Percentiles rank a stretch among this genome's conserved stretches.
Conservation (phyloP, 2,329 filamentous ascomycete species). For the Talaromyces islandicus region DNA sequence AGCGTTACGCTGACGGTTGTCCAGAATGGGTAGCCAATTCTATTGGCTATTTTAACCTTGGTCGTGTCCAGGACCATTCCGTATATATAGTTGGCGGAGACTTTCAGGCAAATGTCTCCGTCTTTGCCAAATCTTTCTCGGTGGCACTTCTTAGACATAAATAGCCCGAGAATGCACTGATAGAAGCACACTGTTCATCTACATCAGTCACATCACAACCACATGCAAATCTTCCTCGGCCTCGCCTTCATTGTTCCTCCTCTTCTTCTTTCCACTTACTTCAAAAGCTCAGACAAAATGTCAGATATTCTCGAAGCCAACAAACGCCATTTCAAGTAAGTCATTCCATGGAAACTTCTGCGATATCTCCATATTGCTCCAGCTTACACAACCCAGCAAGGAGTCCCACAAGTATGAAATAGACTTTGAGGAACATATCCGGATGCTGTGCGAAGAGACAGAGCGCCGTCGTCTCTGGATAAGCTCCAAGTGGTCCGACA, state of each 20-base stretch:
- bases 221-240: background rate
- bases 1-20: background rate
- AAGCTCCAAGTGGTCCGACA: slow-evolving; percentile 49
- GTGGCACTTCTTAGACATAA: background rate
- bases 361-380: slow-evolving; percentile 10
- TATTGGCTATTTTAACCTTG: background rate
- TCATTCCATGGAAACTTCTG: background rate
- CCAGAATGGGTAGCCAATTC: background rate
- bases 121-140: background rate
- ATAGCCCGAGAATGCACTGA: background rate
- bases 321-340: slow-evolving; percentile 37
- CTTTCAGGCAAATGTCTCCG: background rate
- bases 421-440: slow-evolving; percentile 50
- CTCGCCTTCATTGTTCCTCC: background rate
- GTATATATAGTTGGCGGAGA: background rate
- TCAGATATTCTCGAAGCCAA: slow-evolving; percentile 32
- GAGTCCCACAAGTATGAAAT: slow-evolving; percentile 52
- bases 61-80: background rate
- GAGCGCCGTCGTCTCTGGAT: slow-evolving; percentile 54
- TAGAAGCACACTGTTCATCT: background rate
- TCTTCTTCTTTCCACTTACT: background rate
- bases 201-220: background rate
- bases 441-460: slow-evolving; percentile 51
- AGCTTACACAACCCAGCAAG: slow-evolving; percentile 32
- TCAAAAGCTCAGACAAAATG: slow-evolving; percentile 17